Evolutionary conservation across 192 early-diverging fungal species (phyloP), one percentile per base, ranked within the genome.

Genomic region (Coemansia sp.): DNA sequence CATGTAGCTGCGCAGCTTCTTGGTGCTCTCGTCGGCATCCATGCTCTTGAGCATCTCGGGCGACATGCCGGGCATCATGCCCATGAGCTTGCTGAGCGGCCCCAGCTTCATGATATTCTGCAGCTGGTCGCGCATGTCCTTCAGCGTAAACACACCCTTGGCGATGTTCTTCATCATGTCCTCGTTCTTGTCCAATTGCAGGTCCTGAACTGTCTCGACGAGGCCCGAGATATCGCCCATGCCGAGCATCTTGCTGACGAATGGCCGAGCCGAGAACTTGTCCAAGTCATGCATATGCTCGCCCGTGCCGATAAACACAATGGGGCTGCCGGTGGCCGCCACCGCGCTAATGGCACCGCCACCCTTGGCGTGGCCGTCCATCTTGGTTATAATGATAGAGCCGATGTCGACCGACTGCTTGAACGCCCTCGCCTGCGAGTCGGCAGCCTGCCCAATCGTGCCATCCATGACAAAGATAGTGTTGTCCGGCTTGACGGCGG

Each of bases 321-420:
- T 98, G 8, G 95, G 95, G 71, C 90, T 91, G 8, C 88, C 85
- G 1, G 95, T 97, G 5, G 96, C 95, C 5, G 96, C 96, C 18
- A 98, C 96, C 73, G 96, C 96, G 36, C 94, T 96, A 43, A 98
- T 98, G 24, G 96, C 96, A 84, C 96, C 96, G 75, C 96, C 96
- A 73, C 96, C 96, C 79, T 97, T 98, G 20, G 96, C 96, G 63
- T 98, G 96, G 18, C 96, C 96, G 74, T 98, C 96, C 92, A 98
- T 94, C 83, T 98, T 98, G 48, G 96, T 98, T 34, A 98, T 94
- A 68, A 98, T 91, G 50, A 98, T 95, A 4, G 95, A 96, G 59
- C 96, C 96, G 53, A 98, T 90, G 46, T 93, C 85, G 16, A 95
- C 92, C 11, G 92, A 90, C 73, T 95, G 91, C 64, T 93, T 91